Evolutionary conservation across 208 protist species (phyloP), one percentile per base, ranked within the genome.

Genomic region (Blechomonas ayalai): DNA sequence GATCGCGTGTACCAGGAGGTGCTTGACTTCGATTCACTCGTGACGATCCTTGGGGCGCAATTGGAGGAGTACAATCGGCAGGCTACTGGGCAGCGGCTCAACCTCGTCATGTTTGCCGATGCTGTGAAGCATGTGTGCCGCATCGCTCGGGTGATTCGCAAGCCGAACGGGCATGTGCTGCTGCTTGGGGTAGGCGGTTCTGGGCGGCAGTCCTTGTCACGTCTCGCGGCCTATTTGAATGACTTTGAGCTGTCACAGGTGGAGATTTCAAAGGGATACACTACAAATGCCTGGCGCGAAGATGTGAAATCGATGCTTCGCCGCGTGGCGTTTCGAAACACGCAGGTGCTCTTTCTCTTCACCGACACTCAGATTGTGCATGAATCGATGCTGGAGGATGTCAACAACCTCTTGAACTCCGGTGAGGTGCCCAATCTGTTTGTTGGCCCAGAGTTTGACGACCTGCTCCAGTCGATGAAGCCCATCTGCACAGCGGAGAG

Each of bases 381-480:
- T 45, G 97, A 99, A 52, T 59, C 74, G 22, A 99, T 99, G 85
- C 65, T 99, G 6, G 98, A 99, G 76, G 97, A 99, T 64, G 82
- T 99, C 16, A 99, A 98, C 81, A 98, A 97, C 64, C 68, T 99
- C 1, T 70, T 99, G 2, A 98, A 98, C 83, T 88, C 76, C 7
- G 97, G 98, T 28, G 97, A 99, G 61, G 95, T 99, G 26, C 97
- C 98, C 8, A 98, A 98, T 66, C 75, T 99, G 4, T 98, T 98
- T 59, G 58, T 82, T 13, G 86, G 66, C 4, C 87, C 83, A 35
- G 97, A 98, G 37, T 64, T 97, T 25, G 96, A 98, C 41, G 82
- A 95, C 48, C 61, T 98, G 31, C 76, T 95, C 23, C 87, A 86
- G 20, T 63, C 81, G 3, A 97, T 98, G 80, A 90, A 95, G 54